Base-by-base conservation (phyloP, 2,329 filamentous ascomycete species). In the Elsinoe arachidis region DNA sequence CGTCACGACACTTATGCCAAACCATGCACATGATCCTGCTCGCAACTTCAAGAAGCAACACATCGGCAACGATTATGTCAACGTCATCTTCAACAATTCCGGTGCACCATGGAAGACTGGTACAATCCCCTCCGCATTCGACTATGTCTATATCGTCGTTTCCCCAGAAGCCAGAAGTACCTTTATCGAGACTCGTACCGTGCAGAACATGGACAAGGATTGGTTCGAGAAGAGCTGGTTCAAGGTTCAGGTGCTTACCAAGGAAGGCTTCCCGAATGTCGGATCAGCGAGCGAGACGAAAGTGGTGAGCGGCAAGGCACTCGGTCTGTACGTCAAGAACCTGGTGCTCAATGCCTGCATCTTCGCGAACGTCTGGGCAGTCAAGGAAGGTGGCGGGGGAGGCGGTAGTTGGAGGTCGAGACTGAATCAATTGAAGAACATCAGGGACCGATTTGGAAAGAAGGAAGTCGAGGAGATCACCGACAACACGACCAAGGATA, bases 31-130 rank as follows among this genome's bases (percentile, higher is more conserved):
- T 30, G 90, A 96, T 65, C 82, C 86, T 9, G 80, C 83, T 61
- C 90, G 86, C 21, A 63, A 62, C 39, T 80, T 83, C 69, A 99
- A 99, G 76, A 99, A 99, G 73, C 81, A 85, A 2, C 95, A 97
- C 67, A 93, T 97, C 60, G 93, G 93, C 58, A 99, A 99, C 68
- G 93, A 97, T 71, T 95, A 89, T 70, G 93, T 99, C 68, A 97
- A 96, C 69, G 95, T 99, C 64, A 86, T 99, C 58, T 99, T 95
- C 79, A 99, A 99, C 70, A 90, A 95, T 66, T 96, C 91, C 1
- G 92, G 93, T n/a, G 43, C 54, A 43, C 86, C 88, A 0, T 97
- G 96, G 74, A 80, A 82, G 56, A 95, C 96, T 68, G 83, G 96
- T 68, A 96, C 89, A 0, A 95, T 99, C 65, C 90, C 90, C 0